A percentile compares a stretch with the other conserved stretches of the same genome.
These are phyloP conservation scores for Globisporangium megalacanthum DNA, from an alignment of 352 stramenopile genomes.

Conservation along the genomic window DNA sequence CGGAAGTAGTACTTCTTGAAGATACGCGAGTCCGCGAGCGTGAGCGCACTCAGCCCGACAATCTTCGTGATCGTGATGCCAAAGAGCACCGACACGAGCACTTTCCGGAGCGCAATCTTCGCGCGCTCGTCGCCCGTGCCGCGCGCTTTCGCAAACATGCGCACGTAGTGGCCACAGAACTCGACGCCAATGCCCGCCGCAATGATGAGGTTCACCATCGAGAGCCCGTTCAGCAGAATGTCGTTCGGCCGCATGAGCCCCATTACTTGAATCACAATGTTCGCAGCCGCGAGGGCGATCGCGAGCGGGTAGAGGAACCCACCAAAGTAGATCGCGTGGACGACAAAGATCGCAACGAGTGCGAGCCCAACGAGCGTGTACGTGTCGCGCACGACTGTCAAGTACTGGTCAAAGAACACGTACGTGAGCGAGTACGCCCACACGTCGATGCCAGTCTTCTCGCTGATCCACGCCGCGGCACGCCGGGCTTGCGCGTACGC, in stretches of 20 bases:
- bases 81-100: slow-evolving; percentile 41
- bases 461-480: slow-evolving; percentile 62
- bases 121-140: slow-evolving; percentile 24
- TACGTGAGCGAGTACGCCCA: slow-evolving; percentile 65
- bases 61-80: slow-evolving; percentile 36
- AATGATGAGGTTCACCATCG: slow-evolving; percentile 83
- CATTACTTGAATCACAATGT: slow-evolving; percentile 47
- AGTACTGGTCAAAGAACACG: slow-evolving; percentile 69
- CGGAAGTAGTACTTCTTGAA: slow-evolving; percentile 92
- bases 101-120: slow-evolving; percentile 24
- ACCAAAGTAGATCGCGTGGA: slow-evolving; percentile 47
- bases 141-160: slow-evolving; percentile 52
- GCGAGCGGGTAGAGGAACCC: slow-evolving; percentile 38
- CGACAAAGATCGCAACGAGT: slow-evolving; percentile 38
- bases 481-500: slow-evolving; percentile 49
- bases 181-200: slow-evolving; percentile 77
- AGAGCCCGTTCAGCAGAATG: slow-evolving; percentile 78
- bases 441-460: slow-evolving; percentile 54
- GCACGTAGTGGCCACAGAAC: slow-evolving; percentile 77
- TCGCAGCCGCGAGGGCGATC: slow-evolving; percentile 37
- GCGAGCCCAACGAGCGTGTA: slow-evolving; percentile 47
- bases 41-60: slow-evolving; percentile 27
- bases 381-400: slow-evolving; percentile 44
- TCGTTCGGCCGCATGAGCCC: slow-evolving; percentile 55
- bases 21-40: slow-evolving; percentile 60